A percentile compares a stretch with the other conserved stretches of the same genome.
Conservation (phyloP, 202 grass and related monocot species). For the Carex arenaria region DNA sequence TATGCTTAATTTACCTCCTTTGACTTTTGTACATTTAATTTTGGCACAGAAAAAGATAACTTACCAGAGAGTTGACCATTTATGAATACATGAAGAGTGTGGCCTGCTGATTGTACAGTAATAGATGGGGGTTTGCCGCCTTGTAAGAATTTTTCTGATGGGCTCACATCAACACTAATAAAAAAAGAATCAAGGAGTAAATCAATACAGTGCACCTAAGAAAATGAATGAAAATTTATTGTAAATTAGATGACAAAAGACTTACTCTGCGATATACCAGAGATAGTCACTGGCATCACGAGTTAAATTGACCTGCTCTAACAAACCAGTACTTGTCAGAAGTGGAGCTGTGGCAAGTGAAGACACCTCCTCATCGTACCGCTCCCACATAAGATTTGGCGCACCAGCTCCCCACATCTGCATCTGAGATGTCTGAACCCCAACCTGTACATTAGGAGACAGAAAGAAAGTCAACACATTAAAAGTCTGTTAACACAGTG, state of each 20-base stretch:
- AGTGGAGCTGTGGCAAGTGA: constrained; percentile 56
- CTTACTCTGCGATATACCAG: constrained; percentile 92
- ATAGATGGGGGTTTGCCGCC: constrained; percentile 53
- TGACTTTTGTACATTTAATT: constrained; percentile 6
- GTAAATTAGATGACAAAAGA: not conserved
- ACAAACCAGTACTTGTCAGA: constrained; percentile 59
- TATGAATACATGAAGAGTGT: constrained; percentile 80
- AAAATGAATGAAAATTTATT: not conserved
- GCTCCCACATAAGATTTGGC: constrained; percentile 72
- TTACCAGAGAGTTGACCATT: constrained; percentile 88
- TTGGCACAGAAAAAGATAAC: constrained; percentile 1
- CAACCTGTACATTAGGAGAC: constrained; percentile 42
- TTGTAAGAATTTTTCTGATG: constrained; percentile 75
- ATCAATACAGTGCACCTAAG: not conserved
- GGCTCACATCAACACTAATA: constrained; percentile 66
- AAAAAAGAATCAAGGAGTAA: constrained; percentile 9
- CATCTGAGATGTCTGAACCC: constrained; percentile 96
- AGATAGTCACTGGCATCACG: constrained; percentile 88
- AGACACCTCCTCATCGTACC: constrained; percentile 80
- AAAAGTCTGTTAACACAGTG: not conserved
- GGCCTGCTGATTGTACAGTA: constrained; percentile 70
- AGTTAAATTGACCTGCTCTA: constrained; percentile 95
- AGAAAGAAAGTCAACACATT: not conserved
- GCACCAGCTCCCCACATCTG: constrained; percentile 69
- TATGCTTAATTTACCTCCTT: not conserved